Evolutionary conservation across 257 asterid species (phyloP).

Genomic region (Scutellaria galericulata): DNA sequence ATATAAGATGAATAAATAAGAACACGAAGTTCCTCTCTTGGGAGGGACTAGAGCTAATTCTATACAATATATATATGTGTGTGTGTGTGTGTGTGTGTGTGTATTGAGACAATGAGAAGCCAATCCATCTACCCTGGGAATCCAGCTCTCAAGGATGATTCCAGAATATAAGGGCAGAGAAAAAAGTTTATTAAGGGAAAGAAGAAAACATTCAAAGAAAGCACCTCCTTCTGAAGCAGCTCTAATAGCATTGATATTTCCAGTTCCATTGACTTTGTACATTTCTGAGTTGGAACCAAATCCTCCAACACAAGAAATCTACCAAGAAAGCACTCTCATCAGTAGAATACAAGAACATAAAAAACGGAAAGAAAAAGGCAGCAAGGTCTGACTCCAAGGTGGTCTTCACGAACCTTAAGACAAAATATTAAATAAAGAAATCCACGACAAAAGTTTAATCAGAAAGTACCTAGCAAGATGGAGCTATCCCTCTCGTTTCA

Average conservation of each 20-base stretch:
- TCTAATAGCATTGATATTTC: conserved; percentile 94
- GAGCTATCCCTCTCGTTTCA: not conserved
- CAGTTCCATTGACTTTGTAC: conserved; percentile 97
- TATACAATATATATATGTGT: conserved; percentile 4
- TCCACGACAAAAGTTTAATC: not conserved
- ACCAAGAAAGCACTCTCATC: conserved; percentile 36
- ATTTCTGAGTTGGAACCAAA: conserved; percentile 89
- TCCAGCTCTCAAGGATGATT: not conserved
- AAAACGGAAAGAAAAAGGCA: not conserved
- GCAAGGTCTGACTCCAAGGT: conserved; percentile 5
- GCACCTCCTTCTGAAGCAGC: conserved; percentile 95
- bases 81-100: no score
- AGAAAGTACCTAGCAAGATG: not conserved
- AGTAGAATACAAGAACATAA: conserved; percentile 5
- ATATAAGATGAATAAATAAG: conserved; percentile 25
- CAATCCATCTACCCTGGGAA: not conserved
- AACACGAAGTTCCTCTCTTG: not conserved
- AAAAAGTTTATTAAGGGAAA: not conserved
- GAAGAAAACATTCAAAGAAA: conserved; percentile 5
- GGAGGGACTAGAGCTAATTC: not conserved
- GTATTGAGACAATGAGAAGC: not conserved
- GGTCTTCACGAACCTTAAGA: not conserved
- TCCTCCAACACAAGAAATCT: conserved; percentile 98
- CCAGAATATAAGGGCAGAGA: not conserved
- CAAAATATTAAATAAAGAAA: not conserved